phyloP scores from a whole-genome alignment of 2,329 filamentous ascomycete genomes.

The Colletotrichum tamarilloi region DNA sequence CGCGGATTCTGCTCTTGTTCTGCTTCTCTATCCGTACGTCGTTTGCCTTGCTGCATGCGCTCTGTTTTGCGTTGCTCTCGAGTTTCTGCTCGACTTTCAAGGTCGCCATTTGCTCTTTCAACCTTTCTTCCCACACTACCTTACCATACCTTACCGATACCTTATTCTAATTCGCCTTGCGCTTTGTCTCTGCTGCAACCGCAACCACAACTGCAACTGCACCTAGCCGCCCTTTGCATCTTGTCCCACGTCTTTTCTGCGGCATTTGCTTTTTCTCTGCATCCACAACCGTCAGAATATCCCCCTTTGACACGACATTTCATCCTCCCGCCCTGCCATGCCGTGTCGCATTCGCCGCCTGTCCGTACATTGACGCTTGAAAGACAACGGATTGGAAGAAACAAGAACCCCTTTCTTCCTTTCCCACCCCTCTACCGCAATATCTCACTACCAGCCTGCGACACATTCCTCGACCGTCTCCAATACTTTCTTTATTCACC shows the following conservation, averaged over 20 bases:
- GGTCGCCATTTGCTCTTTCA: not conserved
- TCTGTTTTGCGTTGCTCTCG: not conserved
- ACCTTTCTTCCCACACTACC: slow-evolving; percentile 1
- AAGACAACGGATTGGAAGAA: not conserved
- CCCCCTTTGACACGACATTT: slow-evolving; percentile 18
- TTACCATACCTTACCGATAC: not conserved
- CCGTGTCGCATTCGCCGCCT: slow-evolving; percentile 16
- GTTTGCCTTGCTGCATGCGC: not conserved
- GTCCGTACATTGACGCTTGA: not conserved
- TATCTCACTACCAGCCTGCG: not conserved
- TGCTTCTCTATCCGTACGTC: not conserved
- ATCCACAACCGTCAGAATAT: slow-evolving; percentile 16
- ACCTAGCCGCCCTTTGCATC: slow-evolving; percentile 13
- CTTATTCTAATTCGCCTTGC: slow-evolving; percentile 1
- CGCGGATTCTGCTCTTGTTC: slow-evolving; percentile 41
- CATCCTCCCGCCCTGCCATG: slow-evolving; percentile 26
- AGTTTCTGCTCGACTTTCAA: not conserved
- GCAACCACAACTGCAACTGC: no score
- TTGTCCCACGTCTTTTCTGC: slow-evolving; percentile 24
- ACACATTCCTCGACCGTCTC: slow-evolving; percentile 25
- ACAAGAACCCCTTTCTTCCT: slow-evolving; percentile 3
- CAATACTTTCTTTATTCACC: slow-evolving; percentile 5
- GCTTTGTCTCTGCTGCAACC: not conserved
- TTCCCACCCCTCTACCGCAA: slow-evolving; percentile 2
- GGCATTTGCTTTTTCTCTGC: slow-evolving; percentile 32